Conservation (phyloP, 2,329 filamentous ascomycete species). For the Trichophyton verrucosum region DNA sequence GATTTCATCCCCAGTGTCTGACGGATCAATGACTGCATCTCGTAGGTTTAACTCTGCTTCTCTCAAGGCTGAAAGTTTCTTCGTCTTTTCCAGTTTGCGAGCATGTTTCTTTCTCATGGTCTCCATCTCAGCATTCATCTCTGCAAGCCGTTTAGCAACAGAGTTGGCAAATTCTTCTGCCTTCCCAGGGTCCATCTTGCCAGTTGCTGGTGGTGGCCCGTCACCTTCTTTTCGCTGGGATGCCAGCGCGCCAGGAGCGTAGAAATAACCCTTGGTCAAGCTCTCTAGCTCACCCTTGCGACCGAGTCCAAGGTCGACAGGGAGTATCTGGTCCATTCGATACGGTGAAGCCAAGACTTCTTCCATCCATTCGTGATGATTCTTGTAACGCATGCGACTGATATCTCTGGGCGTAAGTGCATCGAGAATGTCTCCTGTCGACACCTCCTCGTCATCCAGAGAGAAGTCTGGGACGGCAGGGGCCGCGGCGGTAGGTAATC, state of each 20-base stretch:
- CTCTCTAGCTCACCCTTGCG: constrained; percentile 68
- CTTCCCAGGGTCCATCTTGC: constrained; percentile 60
- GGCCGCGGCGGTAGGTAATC: constrained; percentile 27
- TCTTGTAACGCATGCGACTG: constrained; percentile 72
- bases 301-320: constrained; percentile 76
- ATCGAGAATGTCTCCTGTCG: constrained; percentile 79
- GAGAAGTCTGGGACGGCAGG: constrained; percentile 31
- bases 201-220: constrained; percentile 31
- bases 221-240: constrained; percentile 18
- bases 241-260: constrained; percentile 38
- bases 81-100: constrained; percentile 60
- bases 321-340: constrained; percentile 68
- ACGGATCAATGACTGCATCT: constrained; percentile 45
- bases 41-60: constrained; percentile 66
- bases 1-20: constrained; percentile 45
- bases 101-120: constrained; percentile 70
- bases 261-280: constrained; percentile 75
- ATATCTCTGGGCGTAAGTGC: constrained; percentile 80
- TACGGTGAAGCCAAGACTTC: constrained; percentile 90
- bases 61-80: constrained; percentile 56
- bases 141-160: constrained; percentile 57
- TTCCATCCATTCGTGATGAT: constrained; percentile 99
- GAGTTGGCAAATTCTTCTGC: constrained; percentile 74
- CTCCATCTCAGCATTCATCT: constrained; percentile 70
- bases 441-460: constrained; percentile 79